Evolutionary conservation across 2,329 filamentous ascomycete species (phyloP), one percentile per base, ranked within the genome.

Genomic region (Chrysoporthe austroafricana): DNA sequence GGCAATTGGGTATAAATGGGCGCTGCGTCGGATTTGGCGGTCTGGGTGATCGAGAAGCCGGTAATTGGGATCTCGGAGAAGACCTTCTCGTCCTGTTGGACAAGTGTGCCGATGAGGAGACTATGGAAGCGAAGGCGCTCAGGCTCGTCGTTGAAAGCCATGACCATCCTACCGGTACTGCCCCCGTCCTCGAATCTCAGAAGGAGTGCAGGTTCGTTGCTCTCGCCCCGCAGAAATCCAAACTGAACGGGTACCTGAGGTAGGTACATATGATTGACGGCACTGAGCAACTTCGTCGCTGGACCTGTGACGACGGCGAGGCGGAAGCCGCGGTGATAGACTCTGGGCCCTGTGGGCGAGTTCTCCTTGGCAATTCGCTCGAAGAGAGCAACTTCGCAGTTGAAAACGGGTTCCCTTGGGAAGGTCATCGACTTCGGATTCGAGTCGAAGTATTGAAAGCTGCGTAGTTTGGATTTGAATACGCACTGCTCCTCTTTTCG

Each of bases 361-460:
- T 85, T 88, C 72, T 93, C 87, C 64, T 88, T 88, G 36, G 86
- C 82, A 0, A 87, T 81, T 72, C 86, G 90, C 76, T 96, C 92
- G 74, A 95, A 97, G 3, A 97, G 76, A 8, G 88, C 86, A 39
- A 96, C 79, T 52, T 90, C 89, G 76, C 93, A 96, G 54, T 87
- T 84, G 48, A 87, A 83, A 5, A 94, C 84, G 6, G 90, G 84
- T 34, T 96, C 93, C 59, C 89, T 85, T 5, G 93, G 92, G 76
- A 97, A 97, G 1, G 86, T 84, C 67, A 88, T 85, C 16, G 90
- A 84, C 68, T 91, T 84, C n/a, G 88, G 82, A 72, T 88, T 86
- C 1, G 89, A 84, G 74, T 96, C 93, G 74, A 93, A 90, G 76
- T 95, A 96, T 73, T 95, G 92, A 71, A 96, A 93, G 36, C 90